These are phyloP conservation scores for Casaregolazyma lundiana DNA, from an alignment of 1,139 yeast species.

Conservation along the genomic window DNA sequence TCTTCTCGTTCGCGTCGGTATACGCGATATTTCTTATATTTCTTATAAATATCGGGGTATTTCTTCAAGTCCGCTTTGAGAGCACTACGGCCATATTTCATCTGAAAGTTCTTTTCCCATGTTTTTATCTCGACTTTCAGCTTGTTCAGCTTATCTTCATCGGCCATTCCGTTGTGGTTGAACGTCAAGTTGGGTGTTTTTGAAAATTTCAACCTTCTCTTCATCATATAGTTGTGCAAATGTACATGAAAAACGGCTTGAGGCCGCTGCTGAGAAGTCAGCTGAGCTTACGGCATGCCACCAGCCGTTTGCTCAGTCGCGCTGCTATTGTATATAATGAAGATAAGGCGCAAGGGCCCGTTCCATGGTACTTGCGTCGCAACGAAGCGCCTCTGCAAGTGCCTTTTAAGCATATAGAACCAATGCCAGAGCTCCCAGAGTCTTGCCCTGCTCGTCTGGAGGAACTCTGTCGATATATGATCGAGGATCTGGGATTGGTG, in stretches of 20 bases:
- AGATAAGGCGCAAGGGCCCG: constrained; percentile 1
- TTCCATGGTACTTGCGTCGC: constrained; percentile 30
- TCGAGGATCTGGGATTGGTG: constrained; percentile 58
- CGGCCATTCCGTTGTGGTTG: background rate
- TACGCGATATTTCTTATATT: constrained; percentile 43
- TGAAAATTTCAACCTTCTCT: background rate
- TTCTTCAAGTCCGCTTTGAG: constrained; percentile 49
- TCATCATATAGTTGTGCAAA: no score
- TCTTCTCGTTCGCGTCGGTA: constrained; percentile 22
- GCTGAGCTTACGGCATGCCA: background rate
- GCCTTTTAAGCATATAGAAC: constrained; percentile 20
- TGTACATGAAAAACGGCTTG: background rate
- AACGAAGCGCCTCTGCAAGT: constrained; percentile 20
- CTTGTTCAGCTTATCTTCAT: constrained; percentile 3
- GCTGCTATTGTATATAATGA: background rate
- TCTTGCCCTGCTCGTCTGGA: constrained; percentile 50
- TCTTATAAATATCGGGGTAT: constrained; percentile 38
- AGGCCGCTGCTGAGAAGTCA: no score
- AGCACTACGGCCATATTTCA: constrained; percentile 46
- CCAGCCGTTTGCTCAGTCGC: background rate
- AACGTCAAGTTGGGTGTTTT: background rate
- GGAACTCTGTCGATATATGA: constrained; percentile 45
- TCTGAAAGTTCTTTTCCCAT: constrained; percentile 56
- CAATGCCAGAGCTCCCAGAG: constrained; percentile 43
- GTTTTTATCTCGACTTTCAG: constrained; percentile 45